Percentiles rank a stretch among this genome's conserved stretches.
Evolutionary conservation across 768 basidiomycete species (phyloP).

Genomic region (Pluteus cervinus): DNA sequence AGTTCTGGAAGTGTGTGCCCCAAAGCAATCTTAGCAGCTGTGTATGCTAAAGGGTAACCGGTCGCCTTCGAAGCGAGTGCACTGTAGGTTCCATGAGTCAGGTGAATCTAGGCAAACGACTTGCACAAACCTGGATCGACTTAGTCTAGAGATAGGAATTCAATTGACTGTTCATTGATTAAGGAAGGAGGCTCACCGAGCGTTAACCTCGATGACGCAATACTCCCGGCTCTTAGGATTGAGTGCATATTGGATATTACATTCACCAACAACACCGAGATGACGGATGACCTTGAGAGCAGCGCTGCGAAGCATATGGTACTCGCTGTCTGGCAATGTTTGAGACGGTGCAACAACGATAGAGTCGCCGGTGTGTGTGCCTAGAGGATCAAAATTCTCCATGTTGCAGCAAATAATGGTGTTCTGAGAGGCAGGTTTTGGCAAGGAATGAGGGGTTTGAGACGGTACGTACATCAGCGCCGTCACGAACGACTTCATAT

Average conservation of each 20-base stretch:
- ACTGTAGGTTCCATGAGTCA: conserved; percentile 29
- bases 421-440: conserved; percentile 49
- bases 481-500: conserved; percentile 98
- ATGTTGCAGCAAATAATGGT: conserved; percentile 99
- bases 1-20: conserved; percentile 97
- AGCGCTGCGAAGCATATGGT: conserved; percentile 97
- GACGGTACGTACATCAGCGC: conserved; percentile 72
- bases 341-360: conserved; percentile 99
- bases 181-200: conserved; percentile 48
- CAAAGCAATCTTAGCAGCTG: conserved; percentile 97
- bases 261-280: conserved; percentile 89
- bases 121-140: conserved; percentile 64
- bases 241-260: conserved; percentile 97
- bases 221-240: conserved; percentile 92
- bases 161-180: conserved; percentile 5
- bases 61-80: conserved; percentile 98
- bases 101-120: conserved; percentile 7
- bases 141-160: conserved; percentile 38
- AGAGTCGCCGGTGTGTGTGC: conserved; percentile 98
- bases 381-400: conserved; percentile 99
- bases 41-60: conserved; percentile 98
- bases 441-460: conserved; percentile 4
- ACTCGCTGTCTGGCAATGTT: conserved; percentile 95
- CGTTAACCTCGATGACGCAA: conserved; percentile 97
- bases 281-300: conserved; percentile 95